phyloP scores from a whole-genome alignment of 148 eudicot species.

The Persicaria maculosa region DNA sequence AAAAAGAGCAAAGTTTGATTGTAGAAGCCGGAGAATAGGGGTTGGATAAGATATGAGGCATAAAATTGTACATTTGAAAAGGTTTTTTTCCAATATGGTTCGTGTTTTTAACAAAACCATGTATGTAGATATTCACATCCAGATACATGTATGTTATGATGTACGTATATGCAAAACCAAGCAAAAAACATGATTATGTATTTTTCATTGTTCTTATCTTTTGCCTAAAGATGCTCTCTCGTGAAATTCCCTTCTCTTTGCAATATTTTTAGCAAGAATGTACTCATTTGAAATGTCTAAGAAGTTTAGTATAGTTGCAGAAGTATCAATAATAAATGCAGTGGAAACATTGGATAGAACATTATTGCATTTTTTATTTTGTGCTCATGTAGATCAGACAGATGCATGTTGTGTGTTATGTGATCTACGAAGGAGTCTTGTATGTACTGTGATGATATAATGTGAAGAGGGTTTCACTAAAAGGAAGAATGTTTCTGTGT shows the following conservation, averaged over 20 bases:
- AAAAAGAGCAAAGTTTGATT: neutral
- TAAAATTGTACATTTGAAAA: neutral
- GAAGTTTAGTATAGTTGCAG: neutral
- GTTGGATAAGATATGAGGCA: neutral
- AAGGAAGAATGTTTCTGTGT: neutral
- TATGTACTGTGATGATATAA: neutral
- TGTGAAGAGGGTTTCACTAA: neutral
- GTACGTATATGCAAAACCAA: neutral
- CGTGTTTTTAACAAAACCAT: neutral
- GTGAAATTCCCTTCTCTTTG: neutral
- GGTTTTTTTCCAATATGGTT: neutral
- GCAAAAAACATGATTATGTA: neutral
- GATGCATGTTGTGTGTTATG: neutral
- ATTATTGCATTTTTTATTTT: neutral
- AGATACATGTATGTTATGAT: neutral
- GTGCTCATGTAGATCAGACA: neutral
- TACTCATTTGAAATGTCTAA: neutral
- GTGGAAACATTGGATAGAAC: neutral
- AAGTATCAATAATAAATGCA: neutral
- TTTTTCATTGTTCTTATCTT: neutral
- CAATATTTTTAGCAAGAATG: neutral
- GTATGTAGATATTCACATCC: neutral
- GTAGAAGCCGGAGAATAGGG: neutral
- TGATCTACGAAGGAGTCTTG: neutral
- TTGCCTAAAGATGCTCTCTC: neutral